Evolutionary conservation across 768 basidiomycete genomes (phyloP).

Genomic region (Hemileccinum impolitum): DNA sequence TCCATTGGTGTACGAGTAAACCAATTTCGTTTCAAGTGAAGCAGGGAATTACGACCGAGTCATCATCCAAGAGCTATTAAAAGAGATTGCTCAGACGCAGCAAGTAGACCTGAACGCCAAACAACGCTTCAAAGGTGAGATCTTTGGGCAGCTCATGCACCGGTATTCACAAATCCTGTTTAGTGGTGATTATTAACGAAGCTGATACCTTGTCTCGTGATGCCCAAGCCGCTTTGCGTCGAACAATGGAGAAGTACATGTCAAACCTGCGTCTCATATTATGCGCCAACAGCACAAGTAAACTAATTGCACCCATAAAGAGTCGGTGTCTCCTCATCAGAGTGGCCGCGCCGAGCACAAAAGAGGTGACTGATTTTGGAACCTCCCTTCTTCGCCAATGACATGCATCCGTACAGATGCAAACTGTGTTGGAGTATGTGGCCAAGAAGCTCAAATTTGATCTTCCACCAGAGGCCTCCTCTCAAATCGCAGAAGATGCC

Average conservation of each 20-base stretch:
- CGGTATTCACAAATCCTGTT: background rate
- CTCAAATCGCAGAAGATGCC: slow-evolving; percentile 77
- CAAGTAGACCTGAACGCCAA: slow-evolving; percentile 95
- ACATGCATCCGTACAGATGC: slow-evolving; percentile 55
- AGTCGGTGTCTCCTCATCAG: slow-evolving; percentile 92
- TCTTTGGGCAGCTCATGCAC: background rate
- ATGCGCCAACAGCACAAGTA: slow-evolving; percentile 92
- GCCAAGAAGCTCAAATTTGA: slow-evolving; percentile 76
- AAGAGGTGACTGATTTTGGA: slow-evolving; percentile 54
- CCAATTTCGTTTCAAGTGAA: slow-evolving; percentile 55
- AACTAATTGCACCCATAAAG: slow-evolving; percentile 94
- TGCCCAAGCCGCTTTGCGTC: slow-evolving; percentile 92
- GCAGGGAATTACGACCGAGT: slow-evolving; percentile 93
- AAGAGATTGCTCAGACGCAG: slow-evolving; percentile 98
- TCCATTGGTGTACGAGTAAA: background rate
- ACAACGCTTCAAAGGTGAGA: slow-evolving; percentile 90
- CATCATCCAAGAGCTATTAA: slow-evolving; percentile 94
- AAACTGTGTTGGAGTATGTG: slow-evolving; percentile 70
- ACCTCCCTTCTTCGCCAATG: background rate
- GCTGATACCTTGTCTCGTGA: slow-evolving; percentile 93
- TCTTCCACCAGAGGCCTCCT: slow-evolving; percentile 72
- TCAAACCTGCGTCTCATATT: slow-evolving; percentile 95
- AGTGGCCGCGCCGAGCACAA: slow-evolving; percentile 79
- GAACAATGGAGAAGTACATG: slow-evolving; percentile 99
- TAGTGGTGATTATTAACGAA: slow-evolving; percentile 98